phyloP scores from a whole-genome alignment of 345 rosid species.

The Linum trigynum region DNA sequence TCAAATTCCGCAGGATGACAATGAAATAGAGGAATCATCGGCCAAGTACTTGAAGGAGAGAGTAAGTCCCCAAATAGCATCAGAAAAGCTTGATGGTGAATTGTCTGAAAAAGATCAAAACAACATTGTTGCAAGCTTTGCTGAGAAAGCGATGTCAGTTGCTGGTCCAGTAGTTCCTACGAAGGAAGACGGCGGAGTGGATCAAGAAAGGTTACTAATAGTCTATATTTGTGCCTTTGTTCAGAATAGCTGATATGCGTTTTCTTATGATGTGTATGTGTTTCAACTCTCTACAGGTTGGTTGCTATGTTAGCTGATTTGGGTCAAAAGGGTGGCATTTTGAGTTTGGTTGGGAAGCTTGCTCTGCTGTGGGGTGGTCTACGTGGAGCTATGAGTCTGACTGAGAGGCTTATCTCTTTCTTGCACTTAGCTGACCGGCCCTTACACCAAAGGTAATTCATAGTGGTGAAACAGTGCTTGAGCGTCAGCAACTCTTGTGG shows the following conservation, averaged over 20 bases:
- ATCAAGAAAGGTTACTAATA: constrained; percentile 66
- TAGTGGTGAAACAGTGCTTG: constrained; percentile 1
- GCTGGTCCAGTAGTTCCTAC: constrained; percentile 96
- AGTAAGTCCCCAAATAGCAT: constrained; percentile 27
- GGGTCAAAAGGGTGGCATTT: constrained; percentile 92
- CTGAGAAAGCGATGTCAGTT: constrained; percentile 91
- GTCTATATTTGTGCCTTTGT: neutral
- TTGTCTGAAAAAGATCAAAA: constrained; percentile 32
- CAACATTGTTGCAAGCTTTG: constrained; percentile 61
- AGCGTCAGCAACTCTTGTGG: neutral
- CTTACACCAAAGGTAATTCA: constrained; percentile 59
- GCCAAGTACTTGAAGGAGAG: constrained; percentile 27
- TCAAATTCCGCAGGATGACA: constrained; percentile 21
- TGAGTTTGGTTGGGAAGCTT: constrained; percentile 75
- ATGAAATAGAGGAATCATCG: constrained; percentile 21
- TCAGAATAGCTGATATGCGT: constrained; percentile 2
- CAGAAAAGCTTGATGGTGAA: constrained; percentile 30
- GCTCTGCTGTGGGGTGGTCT: constrained; percentile 99
- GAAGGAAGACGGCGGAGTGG: constrained; percentile 83
- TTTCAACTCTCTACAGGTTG: constrained; percentile 42
- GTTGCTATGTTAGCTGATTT: constrained; percentile 75
- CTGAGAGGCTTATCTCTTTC: constrained; percentile 65
- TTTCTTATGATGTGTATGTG: constrained; percentile 11
- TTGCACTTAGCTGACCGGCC: constrained; percentile 73
- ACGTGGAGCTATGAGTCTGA: constrained; percentile 93